Evolutionary conservation across 768 basidiomycete genomes (phyloP), one percentile per base, ranked within the genome.

Genomic region (Mycena rebaudengoi): DNA sequence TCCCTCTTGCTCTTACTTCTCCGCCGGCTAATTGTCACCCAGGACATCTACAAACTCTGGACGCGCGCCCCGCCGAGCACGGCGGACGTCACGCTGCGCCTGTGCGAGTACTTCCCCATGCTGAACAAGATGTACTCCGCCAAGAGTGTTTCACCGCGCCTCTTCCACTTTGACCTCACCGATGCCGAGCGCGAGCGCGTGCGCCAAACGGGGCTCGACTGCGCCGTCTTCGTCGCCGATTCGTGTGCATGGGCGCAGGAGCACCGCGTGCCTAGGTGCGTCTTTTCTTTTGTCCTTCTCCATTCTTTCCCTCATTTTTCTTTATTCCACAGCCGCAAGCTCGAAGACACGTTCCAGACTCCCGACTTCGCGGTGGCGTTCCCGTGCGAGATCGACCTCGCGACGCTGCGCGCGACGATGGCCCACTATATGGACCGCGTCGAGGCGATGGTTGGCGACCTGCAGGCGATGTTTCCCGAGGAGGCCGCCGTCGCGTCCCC

Each of bases 101-200:
- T 67, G 26, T 60, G 53, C 58, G 62, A 67, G 39, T 67, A 67
- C 58, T 67, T 62, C 46, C 66, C 66, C 41, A 37, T 26, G 49
- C 23, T 64, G 1, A 51, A 57, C 43, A 1, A 13, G n/a, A 10
- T 23, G 26, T 63, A 63, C 46, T 21, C 18, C 7, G 20, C 21
- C 20, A 5, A 13, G 1, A 20, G 32, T 6, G 43, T 21, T 3
- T 50, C 58, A 2, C 54, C 52, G 21, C 45, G 66, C 13, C 46
- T 67, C 5, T 67, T 67, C 54, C 54, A 61, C 48, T 21, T 26
- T 25, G 66, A 64, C 30, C 43, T 67, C 20, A 20, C 33, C 28
- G 49, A 32, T 5, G n/a, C 7, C 30, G 66, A 67, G 49, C 53
- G 58, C 33, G 39, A 28, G 26, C 4, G 1, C 8, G 43, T 57